Evolutionary conservation across 768 basidiomycete species (phyloP).

Genomic region (Nidularia pulvinata): DNA sequence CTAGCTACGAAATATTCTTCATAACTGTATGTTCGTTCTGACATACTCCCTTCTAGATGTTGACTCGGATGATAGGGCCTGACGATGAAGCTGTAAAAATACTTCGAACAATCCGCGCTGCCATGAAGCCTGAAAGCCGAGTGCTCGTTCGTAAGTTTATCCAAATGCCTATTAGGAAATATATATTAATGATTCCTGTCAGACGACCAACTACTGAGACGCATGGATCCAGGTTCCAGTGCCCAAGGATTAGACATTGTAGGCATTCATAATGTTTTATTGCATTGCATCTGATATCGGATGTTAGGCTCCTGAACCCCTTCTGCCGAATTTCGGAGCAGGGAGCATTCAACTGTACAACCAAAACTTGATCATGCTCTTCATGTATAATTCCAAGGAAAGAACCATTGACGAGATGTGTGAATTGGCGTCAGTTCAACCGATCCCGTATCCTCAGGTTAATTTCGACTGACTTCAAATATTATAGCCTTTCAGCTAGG

Average conservation of each 20-base stretch:
- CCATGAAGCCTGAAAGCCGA: conserved; percentile 24
- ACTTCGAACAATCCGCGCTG: conserved; percentile 22
- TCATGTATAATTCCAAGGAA: conserved; percentile 39
- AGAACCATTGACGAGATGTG: conserved; percentile 39
- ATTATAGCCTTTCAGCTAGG: conserved; percentile 10
- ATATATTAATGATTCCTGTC: not conserved
- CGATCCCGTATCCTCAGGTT: no score
- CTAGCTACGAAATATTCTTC: conserved; percentile 16
- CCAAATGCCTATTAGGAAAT: conserved; percentile 2
- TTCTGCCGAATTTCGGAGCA: conserved; percentile 46
- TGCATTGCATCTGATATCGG: conserved; percentile 7
- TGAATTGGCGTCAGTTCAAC: conserved; percentile 19
- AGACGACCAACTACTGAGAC: conserved; percentile 34
- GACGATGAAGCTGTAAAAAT: conserved; percentile 24
- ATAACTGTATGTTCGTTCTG: conserved; percentile 13
- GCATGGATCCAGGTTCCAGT: conserved; percentile 9
- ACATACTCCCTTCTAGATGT: conserved; percentile 1
- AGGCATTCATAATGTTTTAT: no score
- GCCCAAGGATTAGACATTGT: no score
- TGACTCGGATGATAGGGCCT: conserved; percentile 28
- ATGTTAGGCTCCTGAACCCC: conserved; percentile 34
- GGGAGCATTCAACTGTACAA: conserved; percentile 37
- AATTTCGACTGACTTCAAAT: no score
- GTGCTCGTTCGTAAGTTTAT: conserved; percentile 26
- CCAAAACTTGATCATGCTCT: conserved; percentile 45